Percentiles rank a stretch among this genome's conserved stretches.
Conservation (phyloP, 495 filamentous ascomycete species). For the Hypoxylon crocopeplum region DNA sequence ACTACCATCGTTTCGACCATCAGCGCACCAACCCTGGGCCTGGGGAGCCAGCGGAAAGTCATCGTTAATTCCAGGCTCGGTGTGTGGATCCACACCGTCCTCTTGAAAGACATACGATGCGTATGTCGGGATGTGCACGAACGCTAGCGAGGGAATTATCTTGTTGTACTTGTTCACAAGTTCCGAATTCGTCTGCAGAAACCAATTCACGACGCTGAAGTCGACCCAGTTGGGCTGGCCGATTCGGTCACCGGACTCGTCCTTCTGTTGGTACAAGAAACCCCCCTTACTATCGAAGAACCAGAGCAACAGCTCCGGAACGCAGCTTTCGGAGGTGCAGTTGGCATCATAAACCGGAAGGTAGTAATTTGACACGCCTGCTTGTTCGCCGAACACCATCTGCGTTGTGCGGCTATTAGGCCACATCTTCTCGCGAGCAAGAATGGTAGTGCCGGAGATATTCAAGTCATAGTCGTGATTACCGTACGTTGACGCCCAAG, state of each 20-base stretch:
- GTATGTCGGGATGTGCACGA: constrained; percentile 74
- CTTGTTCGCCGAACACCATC: constrained; percentile 46
- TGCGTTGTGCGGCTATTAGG: constrained; percentile 61
- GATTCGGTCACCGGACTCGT: constrained; percentile 40
- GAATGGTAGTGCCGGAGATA: constrained; percentile 60
- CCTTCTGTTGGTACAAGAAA: constrained; percentile 54
- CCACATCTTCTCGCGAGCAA: constrained; percentile 61
- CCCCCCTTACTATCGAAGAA: constrained; percentile 80
- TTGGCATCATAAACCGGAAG: constrained; percentile 52
- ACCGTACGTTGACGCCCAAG: constrained; percentile 75
- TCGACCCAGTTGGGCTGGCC: constrained; percentile 56
- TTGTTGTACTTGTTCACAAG: constrained; percentile 50
- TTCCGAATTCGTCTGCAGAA: constrained; percentile 52
- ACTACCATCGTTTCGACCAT: constrained; percentile 48
- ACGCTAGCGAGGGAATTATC: constrained; percentile 68
- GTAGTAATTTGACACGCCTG: constrained; percentile 77
- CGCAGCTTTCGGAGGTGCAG: constrained; percentile 34
- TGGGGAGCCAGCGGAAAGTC: constrained; percentile 61
- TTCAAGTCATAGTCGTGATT: constrained; percentile 75
- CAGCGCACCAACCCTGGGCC: constrained; percentile 56
- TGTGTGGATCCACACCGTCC: constrained; percentile 45
- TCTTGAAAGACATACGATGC: constrained; percentile 62
- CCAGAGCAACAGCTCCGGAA: constrained; percentile 65
- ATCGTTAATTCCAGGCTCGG: constrained; percentile 70
- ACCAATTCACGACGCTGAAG: constrained; percentile 65